Evolutionary conservation across 352 stramenopile genomes (phyloP).

Genomic region (Aphanomyces euteiches): DNA sequence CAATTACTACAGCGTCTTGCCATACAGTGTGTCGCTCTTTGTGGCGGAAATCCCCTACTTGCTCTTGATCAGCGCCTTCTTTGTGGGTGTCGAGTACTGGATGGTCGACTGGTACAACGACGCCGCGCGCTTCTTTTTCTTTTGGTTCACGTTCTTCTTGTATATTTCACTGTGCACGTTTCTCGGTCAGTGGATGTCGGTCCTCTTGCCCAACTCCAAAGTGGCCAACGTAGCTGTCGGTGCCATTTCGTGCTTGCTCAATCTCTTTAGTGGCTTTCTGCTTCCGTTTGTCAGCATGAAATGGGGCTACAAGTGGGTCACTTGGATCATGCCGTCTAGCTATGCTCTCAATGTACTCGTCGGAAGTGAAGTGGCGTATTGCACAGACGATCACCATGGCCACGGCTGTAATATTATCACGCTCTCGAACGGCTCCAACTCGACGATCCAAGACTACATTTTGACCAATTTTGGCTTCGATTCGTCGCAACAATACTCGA

Average conservation of each 20-base stretch:
- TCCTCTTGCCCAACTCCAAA: conserved; percentile 67
- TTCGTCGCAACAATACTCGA: conserved; percentile 14
- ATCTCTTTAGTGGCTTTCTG: conserved; percentile 57
- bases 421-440: background rate
- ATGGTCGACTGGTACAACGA: conserved; percentile 45
- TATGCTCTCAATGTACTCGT: conserved; percentile 43
- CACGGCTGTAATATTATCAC: conserved; percentile 13
- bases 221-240: conserved; percentile 72
- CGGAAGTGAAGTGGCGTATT: background rate
- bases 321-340: conserved; percentile 56
- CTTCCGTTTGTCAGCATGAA: conserved; percentile 52
- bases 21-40: conserved; percentile 63
- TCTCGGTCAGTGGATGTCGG: conserved; percentile 70
- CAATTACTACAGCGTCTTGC: conserved; percentile 66
- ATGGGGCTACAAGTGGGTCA: conserved; percentile 61
- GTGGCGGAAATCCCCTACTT: conserved; percentile 62
- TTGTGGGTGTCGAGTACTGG: conserved; percentile 62
- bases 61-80: conserved; percentile 44
- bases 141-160: conserved; percentile 51
- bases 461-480: conserved; percentile 30
- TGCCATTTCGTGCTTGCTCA: conserved; percentile 61
- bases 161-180: conserved; percentile 66
- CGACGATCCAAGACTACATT: conserved; percentile 24
- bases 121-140: conserved; percentile 47
- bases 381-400: background rate